Evolutionary conservation across 2,329 filamentous ascomycete species (phyloP), one percentile per base, ranked within the genome.

Genomic region (Cadophora sp.): DNA sequence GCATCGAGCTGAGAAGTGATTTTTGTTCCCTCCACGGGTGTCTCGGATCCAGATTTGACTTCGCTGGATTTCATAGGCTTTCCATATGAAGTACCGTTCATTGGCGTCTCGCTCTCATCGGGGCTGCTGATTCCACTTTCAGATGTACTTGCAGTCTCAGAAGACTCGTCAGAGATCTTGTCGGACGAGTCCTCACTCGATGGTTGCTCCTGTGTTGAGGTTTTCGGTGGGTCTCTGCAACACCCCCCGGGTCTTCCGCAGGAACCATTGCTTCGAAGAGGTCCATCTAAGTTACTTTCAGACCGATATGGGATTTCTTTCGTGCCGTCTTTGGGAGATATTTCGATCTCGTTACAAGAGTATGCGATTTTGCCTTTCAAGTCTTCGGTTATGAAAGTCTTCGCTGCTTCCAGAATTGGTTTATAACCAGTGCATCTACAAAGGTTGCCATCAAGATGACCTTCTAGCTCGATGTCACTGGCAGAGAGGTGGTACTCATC

Each of bases 361-460:
- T 20, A 88, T 82, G 45, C 80, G 79, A 9, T 81, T 81, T 33
- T 83, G 79, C 73, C 88, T 27, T 74, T 73, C 9, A 75, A 53
- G 48, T 74, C 71, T 39, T 73, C 73, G 4, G 66, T 68, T n/a
- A 75, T 92, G 78, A 98, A 98, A 1, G 92, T 95, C 74, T 96
- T 93, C 2, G 95, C 94, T 6, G 94, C 94, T 76, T 97, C 93
- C 4, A 97, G 82, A 64, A 98, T 97, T 0, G 95, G 93, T 64
- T 94, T 85, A 77, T 98, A 98, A 3, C 95, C 95, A 0, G 95
- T 98, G 79, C 95, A 98, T 59, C 95, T 88, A 76, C 95, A 98
- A 39, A 97, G 81, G 72, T 98, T 98, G 0, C 95, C 95, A 78
- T 98, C 95, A 73, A 97, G 97, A 66, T 75, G 0, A 92, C 94